A percentile compares a stretch with the other conserved stretches of the same genome.
Conservation (phyloP, 139 green algal species). For the Asterochloris sp. region DNA sequence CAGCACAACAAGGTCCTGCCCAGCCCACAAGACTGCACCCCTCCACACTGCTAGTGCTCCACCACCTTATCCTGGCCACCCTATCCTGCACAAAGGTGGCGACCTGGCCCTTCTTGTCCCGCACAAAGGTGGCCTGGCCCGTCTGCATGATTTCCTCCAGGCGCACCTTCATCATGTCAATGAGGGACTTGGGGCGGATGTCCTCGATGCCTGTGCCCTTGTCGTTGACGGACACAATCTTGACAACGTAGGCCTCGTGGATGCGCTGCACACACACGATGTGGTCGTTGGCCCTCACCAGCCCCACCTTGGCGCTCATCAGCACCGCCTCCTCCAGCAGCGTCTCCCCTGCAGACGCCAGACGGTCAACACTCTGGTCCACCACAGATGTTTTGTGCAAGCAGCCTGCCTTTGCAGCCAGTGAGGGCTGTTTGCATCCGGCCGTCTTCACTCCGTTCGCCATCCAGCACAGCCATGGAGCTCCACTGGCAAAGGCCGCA, state of each 20-base stretch:
- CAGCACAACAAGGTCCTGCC: not conserved
- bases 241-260: conserved; percentile 48
- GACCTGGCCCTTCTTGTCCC: not conserved
- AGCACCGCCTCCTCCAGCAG: conserved; percentile 70
- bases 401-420: no score
- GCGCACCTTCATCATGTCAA: conserved; percentile 25
- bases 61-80: not conserved
- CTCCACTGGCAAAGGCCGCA: no score
- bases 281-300: conserved; percentile 67
- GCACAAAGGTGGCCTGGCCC: no score
- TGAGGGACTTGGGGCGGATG: conserved; percentile 24
- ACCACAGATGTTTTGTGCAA: no score
- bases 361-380: no score
- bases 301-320: conserved; percentile 44
- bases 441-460: no score
- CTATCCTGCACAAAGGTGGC: not conserved
- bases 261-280: conserved; percentile 65
- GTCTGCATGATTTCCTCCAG: not conserved
- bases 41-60: not conserved
- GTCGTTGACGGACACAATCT: conserved; percentile 28
- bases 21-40: not conserved
- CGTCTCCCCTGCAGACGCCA: conserved; percentile 32
- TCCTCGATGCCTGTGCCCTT: conserved; percentile 13
- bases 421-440: no score
- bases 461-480: no score